Base-by-base conservation (phyloP, 345 rosid species). In the Salix dunnii region DNA sequence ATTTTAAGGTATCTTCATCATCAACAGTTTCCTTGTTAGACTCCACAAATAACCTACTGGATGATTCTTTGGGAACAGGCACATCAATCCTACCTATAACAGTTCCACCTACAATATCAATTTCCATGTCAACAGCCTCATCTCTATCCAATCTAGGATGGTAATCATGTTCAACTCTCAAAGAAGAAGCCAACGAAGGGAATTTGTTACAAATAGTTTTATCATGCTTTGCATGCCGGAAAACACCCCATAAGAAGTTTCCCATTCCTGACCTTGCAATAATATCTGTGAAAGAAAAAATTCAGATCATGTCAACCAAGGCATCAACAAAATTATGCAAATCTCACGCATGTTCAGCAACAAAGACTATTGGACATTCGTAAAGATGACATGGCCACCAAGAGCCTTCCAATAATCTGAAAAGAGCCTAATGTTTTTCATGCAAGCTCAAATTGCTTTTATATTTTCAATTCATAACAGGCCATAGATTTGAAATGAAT, bases 221-320 rank as follows among this genome's bases (percentile, higher is more conserved):
- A 66, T 42, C 63, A 18, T 70, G 21, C 68, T 82, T 78, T 2
- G 25, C 74, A 25, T 28, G 27, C 30, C 64, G 70, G 74, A 85
- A 86, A 10, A 86, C 36, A 67, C 91, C 93, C 83, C 88, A 83
- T 48, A 88, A 70, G 76, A 88, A 89, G 67, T 33, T 36, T 11
- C 80, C 42, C 9, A 48, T 58, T 30, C 68, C 48, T 35, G 38
- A 69, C 67, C 83, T 79, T 61, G 72, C 75, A 72, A 70, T 58
- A 73, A 85, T 5, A 66, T 68, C 87, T 85, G 72, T 38, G 20
- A 77, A 40, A 71, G 20, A 78, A 40, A 40, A 28, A 77, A 16
- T 60, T 60, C 51, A 40, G 7, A 55, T 69, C 23, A 65, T 18
- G 38, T 30, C 64, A 7, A 70, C 11, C 3, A 55, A 76, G 79